Base-by-base conservation (phyloP, 805 yeast species). In the Ogataea paradorogensis region DNA sequence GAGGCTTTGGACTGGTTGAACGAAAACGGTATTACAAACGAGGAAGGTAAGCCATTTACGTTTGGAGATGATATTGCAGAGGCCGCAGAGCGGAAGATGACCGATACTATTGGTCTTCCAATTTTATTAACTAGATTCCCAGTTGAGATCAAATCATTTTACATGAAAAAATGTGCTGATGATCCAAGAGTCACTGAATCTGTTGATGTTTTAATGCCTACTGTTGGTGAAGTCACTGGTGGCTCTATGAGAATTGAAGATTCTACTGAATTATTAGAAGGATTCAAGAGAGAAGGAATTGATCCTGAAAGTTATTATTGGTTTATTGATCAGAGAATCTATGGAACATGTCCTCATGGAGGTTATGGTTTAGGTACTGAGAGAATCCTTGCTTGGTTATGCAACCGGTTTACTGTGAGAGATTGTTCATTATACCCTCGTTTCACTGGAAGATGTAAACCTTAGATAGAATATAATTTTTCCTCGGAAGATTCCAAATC, bases 1-100 rank as follows among this genome's bases (percentile, higher is more conserved):
- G 82, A 91, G 38, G 99, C 99, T 21, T 74, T 93, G 53, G 87
- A 82, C 25, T 93, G 99, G 98, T 81, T 93, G 67, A 87, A 88
- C 77, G 97, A 90, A 68, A 88, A 91, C 68, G 91, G 84, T 39
- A 80, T 95, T 57, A 81, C 82, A 58, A 93, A 91, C 77, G 99
- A 93, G 72, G 96, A 91, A 9, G 97, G 93, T 48, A 84, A 88
- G 62, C 70, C 73, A 53, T 93, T 91, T 82, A 78, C 84, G 68
- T 93, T 93, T 54, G 99, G 99, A 65, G 99, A 93, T 62, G 99
- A 93, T 65, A 93, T 93, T 50, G 97, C 98, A 46, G 99, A 93
- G 71, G 99, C 99, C 41, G 99, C 97, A 44, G 99, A 93, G 76
- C 85, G 99, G 65, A 86, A 83, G 67, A 93, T 93, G 99, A 88